Evolutionary conservation across 2,329 filamentous ascomycete genomes (phyloP), one percentile per base, ranked within the genome.

Genomic region (Xylaria sp.): DNA sequence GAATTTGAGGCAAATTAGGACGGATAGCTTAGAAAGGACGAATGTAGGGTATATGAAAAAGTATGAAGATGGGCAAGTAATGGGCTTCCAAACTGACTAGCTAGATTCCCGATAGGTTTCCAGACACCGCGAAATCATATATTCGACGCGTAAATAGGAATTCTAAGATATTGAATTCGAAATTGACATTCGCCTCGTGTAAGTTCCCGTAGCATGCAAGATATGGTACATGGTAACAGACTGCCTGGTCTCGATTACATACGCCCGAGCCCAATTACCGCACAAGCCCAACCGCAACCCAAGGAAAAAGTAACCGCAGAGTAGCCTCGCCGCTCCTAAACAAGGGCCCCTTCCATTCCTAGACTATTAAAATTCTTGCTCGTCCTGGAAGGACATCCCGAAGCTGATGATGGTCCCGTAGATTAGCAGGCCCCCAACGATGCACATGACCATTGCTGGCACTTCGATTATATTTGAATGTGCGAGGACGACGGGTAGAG

Each of bases 341-440:
- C 3, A 48, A 21, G 15, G 11, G 40, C 3, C 1, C n/a, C 13
- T 35, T 19, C 19, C 41, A 25, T 52, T 35, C 31, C 29, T 19
- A 25, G 25, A 48, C 37, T 47, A 48, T 53, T 79, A 98, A 77
- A 98, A 99, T 71, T 98, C 95, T 74, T 96, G 91, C 76, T 98
- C 93, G 78, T 98, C 93, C 76, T 94, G 90, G 83, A 99, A 99
- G 81, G 98, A 99, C 88, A 97, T 91, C 68, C 91, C 90, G 78
- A 99, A 99, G 80, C 91, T 95, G 79, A 99, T 96, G 75, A 99
- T 97, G 49, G 95, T 99, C 59, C 92, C 92, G 79, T 99, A 99
- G 76, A 99, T 99, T 75, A 99, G 81, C 62, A 97, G 81, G 54
- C 95, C 95, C 27, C 95, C 95, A 54, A 94, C 80, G 70, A 99